Evolutionary conservation across 2,329 filamentous ascomycete genomes (phyloP), one percentile per base, ranked within the genome.

Genomic region (Diaporthe vexans): DNA sequence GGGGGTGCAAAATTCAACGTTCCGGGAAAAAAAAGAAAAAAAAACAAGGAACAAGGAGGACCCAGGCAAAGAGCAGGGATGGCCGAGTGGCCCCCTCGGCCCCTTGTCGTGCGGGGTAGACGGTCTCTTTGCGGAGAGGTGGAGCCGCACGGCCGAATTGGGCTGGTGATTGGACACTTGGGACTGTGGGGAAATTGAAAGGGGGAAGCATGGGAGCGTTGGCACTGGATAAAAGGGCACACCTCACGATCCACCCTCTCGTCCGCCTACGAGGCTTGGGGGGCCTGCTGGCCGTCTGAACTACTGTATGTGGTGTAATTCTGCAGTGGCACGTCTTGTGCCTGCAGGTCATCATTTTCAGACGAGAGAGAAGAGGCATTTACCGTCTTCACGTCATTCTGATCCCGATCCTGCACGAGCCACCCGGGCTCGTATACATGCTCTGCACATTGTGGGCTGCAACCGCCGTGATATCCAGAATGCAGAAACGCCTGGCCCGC

Each of bases 41-140:
- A 69, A 73, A 74, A 33, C 67, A 73, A 24, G 71, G 67, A 71
- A 71, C 72, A 70, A 35, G 57, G 72, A 51, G 33, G 35, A 40
- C 37, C 56, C 56, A 59, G 48, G 51, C 48, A 40, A 40, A 26
- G 11, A 37, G 6, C 63, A 54, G 48, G 63, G 63, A 68, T 54
- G 33, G 2, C 13, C 33, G 33, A 54, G 46, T 67, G 63, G 46
- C 46, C 8, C 29, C 46, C 37, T 17, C 17, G 37, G 17, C 29
- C 63, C 63, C 63, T 33, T 24, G 46, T 67, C 48, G 63, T 68
- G 63, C 63, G 63, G 63, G 63, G 63, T 68, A 68, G n/a, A 52
- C n/a, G 48, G 63, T 13, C 35, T 17, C 48, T 71, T 71, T 71
- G 69, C 69, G 69, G 69, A 71, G 69, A 59, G 57, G 69, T 71